Evolutionary conservation across 345 rosid species (phyloP).

Genomic region (Hypericum perforatum): DNA sequence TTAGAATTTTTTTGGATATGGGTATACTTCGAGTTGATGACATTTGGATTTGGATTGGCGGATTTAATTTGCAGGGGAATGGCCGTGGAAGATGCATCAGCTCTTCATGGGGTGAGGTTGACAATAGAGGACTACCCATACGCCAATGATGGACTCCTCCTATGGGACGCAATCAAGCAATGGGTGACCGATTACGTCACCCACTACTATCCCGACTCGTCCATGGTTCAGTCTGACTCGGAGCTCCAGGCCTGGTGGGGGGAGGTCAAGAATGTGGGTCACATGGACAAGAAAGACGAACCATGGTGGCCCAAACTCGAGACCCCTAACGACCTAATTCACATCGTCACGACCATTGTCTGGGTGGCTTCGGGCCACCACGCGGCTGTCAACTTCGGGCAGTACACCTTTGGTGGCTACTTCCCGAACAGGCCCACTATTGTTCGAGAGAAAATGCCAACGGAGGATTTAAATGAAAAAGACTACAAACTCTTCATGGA

Average conservation of each 20-base stretch:
- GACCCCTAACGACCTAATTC: neutral
- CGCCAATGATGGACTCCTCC: conserved; percentile 2
- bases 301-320: conserved; percentile 7
- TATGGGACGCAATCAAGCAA: conserved; percentile 7
- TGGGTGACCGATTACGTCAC: conserved; percentile 7
- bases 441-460: conserved; percentile 1
- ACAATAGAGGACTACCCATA: conserved; percentile 7
- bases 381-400: conserved; percentile 8
- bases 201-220: conserved; percentile 1
- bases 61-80: conserved; percentile 1
- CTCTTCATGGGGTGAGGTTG: neutral
- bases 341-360: neutral
- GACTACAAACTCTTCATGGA: neutral
- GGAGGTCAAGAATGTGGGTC: neutral
- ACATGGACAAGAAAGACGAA: conserved; percentile 6
- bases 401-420: conserved; percentile 1
- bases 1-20: no score
- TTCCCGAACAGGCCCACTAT: conserved; percentile 1
- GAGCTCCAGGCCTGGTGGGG: conserved; percentile 9
- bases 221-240: neutral
- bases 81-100: conserved; percentile 7
- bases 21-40: neutral
- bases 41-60: no score
- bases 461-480: neutral
- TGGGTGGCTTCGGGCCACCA: conserved; percentile 9